Percentiles rank a stretch among this genome's conserved stretches.
These are phyloP conservation scores for Phellopilus nigrolimitatus DNA, from an alignment of 1,284 basidiomycete species.

Conservation along the genomic window DNA sequence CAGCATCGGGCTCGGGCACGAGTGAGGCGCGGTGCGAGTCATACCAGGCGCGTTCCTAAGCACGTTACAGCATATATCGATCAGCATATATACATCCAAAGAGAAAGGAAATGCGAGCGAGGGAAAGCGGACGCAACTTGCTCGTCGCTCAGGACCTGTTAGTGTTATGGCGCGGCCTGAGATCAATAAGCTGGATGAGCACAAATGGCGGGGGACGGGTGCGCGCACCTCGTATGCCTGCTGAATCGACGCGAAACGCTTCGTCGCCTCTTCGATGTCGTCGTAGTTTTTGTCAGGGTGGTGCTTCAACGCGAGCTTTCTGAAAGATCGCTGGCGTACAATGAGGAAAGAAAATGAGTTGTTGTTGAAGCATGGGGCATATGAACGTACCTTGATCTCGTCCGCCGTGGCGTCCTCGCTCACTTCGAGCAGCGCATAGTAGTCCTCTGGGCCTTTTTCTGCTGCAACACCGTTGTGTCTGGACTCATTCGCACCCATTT, in stretches of 20 bases:
- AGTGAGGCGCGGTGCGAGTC: slow-evolving; percentile 92
- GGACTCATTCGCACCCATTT: slow-evolving; percentile 71
- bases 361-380: slow-evolving; percentile 1
- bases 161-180: not conserved
- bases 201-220: not conserved
- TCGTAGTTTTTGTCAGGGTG: slow-evolving; percentile 88
- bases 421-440: slow-evolving; percentile 78
- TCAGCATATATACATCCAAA: not conserved
- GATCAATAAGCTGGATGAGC: slow-evolving; percentile 16
- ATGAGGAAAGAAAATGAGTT: slow-evolving; percentile 15
- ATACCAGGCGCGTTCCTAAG: slow-evolving; percentile 97
- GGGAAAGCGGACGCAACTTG: too few species aligned
- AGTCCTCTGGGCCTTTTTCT: slow-evolving; percentile 47
- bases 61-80: slow-evolving; percentile 25
- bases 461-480: slow-evolving; percentile 34
- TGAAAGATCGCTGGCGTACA: slow-evolving; percentile 73
- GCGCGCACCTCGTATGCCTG: slow-evolving; percentile 85
- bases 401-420: slow-evolving; percentile 78
- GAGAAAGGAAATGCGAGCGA: slow-evolving; percentile 28
- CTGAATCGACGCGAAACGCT: slow-evolving; percentile 84
- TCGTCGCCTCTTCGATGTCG: slow-evolving; percentile 81
- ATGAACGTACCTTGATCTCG: slow-evolving; percentile 72
- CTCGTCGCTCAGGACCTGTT: slow-evolving; percentile 84
- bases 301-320: slow-evolving; percentile 78
- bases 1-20: slow-evolving; percentile 76